phyloP scores from a whole-genome alignment of 1,284 basidiomycete genomes.

The Apiotrichum gracile region DNA sequence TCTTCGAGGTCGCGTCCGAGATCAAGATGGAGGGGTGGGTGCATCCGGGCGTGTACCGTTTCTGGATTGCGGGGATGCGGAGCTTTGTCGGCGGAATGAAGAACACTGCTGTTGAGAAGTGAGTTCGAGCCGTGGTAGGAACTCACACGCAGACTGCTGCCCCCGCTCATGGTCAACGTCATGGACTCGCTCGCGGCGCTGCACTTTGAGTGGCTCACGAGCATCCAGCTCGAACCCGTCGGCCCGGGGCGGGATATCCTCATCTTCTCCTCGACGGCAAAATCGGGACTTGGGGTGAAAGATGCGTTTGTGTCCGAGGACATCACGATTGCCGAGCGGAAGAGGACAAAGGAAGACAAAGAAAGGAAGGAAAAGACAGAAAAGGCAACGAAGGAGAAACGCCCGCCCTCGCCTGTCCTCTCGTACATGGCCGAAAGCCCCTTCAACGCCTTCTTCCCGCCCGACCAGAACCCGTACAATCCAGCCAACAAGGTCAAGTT shows the following conservation, averaged over 20 bases:
- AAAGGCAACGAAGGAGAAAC: too few species aligned
- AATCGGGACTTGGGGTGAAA: conserved; percentile 21
- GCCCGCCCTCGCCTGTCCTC: too few species aligned
- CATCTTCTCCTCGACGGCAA: conserved; percentile 31
- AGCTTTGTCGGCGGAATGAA: conserved; percentile 22
- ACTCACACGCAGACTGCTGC: conserved; percentile 29
- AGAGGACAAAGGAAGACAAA: too few species aligned
- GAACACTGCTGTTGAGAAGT: conserved; percentile 26
- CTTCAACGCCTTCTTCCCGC: too few species aligned
- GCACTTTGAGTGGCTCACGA: conserved; percentile 28
- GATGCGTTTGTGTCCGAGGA: neutral
- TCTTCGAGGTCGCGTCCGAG: conserved; percentile 11
- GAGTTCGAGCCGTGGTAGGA: conserved; percentile 5
- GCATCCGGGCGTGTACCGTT: conserved; percentile 39
- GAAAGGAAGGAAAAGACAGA: too few species aligned
- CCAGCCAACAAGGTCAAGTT: too few species aligned
- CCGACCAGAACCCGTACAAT: too few species aligned
- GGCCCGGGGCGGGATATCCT: conserved; percentile 35
- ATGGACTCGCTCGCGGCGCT: conserved; percentile 26
- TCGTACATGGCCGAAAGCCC: too few species aligned
- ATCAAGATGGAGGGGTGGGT: conserved; percentile 44
- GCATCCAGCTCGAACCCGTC: conserved; percentile 32
- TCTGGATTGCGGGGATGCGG: conserved; percentile 40
- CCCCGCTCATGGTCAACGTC: conserved; percentile 28
- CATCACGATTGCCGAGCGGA: neutral